Conservation (phyloP, 306 rosid species). For the Carpinus viminea region DNA sequence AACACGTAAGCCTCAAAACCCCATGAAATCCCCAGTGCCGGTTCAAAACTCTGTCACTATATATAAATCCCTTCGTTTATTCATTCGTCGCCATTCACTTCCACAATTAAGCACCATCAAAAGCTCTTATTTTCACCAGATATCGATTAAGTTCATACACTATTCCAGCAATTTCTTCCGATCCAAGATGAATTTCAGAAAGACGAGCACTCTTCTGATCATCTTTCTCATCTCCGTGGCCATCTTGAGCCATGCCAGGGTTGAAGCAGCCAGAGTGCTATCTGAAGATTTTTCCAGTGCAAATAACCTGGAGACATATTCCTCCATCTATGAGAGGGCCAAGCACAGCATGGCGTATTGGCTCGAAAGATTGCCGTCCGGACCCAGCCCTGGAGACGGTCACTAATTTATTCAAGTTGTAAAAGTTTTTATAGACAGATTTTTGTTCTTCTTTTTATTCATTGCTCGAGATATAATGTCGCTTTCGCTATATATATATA, state of each 20-base stretch:
- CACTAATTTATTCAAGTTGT: conserved; percentile 24
- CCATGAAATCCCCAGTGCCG: not conserved
- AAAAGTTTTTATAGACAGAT: too few species aligned
- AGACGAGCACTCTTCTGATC: conserved; percentile 12
- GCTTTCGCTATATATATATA: too few species aligned
- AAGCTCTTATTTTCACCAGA: not conserved
- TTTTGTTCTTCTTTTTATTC: too few species aligned
- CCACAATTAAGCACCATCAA: not conserved
- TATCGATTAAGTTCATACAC: not conserved
- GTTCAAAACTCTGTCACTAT: not conserved
- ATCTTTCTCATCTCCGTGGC: conserved; percentile 7
- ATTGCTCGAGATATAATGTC: too few species aligned
- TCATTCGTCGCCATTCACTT: not conserved
- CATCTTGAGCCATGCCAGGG: conserved; percentile 17
- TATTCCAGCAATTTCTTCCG: not conserved
- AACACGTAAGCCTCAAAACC: too few species aligned
- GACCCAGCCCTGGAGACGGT: conserved; percentile 63
- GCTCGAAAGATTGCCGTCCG: conserved; percentile 50
- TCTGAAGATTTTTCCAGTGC: conserved; percentile 28
- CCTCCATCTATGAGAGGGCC: conserved; percentile 28
- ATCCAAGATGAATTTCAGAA: conserved; percentile 30
- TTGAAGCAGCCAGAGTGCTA: conserved; percentile 35
- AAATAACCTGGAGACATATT: conserved; percentile 27
- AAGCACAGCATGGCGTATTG: conserved; percentile 38
- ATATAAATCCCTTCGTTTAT: not conserved